These are phyloP conservation scores for Alternaria postmessia DNA, from an alignment of 2,329 filamentous ascomycete genomes.

Conservation along the genomic window DNA sequence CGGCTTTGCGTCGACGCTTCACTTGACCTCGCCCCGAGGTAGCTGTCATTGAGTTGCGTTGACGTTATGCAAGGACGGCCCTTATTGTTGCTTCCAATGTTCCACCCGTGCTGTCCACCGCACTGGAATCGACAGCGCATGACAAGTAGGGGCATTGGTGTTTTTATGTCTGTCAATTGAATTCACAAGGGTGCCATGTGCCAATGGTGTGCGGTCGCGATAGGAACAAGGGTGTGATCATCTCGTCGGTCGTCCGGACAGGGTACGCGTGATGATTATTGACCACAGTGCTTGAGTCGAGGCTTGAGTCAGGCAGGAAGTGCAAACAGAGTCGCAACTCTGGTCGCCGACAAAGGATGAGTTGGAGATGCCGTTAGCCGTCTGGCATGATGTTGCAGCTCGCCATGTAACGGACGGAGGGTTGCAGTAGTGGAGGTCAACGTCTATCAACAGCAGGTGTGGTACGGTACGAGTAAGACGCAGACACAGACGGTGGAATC, in stretches of 20 bases:
- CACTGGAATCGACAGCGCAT: slow-evolving; percentile 26
- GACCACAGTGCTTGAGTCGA: slow-evolving; percentile 11
- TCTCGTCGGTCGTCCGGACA: slow-evolving; percentile 18
- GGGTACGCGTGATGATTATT: slow-evolving; percentile 7
- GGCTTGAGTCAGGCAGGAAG: slow-evolving; percentile 18
- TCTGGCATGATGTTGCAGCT: slow-evolving; percentile 11
- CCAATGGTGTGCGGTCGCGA: slow-evolving; percentile 30
- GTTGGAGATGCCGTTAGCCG: slow-evolving; percentile 1
- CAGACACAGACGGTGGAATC: slow-evolving; percentile 4
- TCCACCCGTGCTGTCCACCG: slow-evolving; percentile 37
- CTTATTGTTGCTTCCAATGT: slow-evolving; percentile 32
- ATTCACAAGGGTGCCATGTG: slow-evolving; percentile 50
- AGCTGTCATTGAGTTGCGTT: slow-evolving; percentile 20
- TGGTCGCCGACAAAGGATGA: not conserved
- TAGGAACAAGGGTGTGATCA: slow-evolving; percentile 27
- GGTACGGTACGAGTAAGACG: slow-evolving; percentile 23
- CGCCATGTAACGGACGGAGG: slow-evolving; percentile 12
- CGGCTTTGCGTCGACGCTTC: slow-evolving; percentile 27
- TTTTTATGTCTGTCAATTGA: slow-evolving; percentile 10
- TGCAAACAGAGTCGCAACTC: slow-evolving; percentile 6
- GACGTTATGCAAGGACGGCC: slow-evolving; percentile 38
- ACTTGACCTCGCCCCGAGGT: slow-evolving; percentile 17
- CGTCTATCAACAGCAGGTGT: slow-evolving; percentile 17
- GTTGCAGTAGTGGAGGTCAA: slow-evolving; percentile 9
- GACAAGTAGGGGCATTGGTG: slow-evolving; percentile 13